Percentiles rank a stretch among this genome's conserved stretches.
Evolutionary conservation across 2,329 filamentous ascomycete genomes (phyloP).

Genomic region (Alternaria sp.): DNA sequence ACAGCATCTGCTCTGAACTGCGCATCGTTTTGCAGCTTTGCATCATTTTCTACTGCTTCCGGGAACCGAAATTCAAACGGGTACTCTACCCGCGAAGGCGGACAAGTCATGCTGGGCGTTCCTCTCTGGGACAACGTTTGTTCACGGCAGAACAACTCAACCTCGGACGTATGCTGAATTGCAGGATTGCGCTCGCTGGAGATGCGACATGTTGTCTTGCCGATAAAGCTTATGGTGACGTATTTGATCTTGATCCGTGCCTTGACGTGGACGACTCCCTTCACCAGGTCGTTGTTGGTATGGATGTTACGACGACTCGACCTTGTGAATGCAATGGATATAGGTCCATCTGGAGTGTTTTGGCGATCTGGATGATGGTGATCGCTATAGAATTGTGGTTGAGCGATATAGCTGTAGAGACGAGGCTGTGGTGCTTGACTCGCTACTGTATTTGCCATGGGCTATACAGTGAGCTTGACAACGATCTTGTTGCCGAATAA

Average conservation of each 20-base stretch:
- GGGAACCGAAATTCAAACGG: slow-evolving; percentile 39
- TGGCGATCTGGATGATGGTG: slow-evolving; percentile 28
- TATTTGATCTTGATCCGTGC: slow-evolving; percentile 22
- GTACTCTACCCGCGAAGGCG: slow-evolving; percentile 28
- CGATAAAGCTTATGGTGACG: slow-evolving; percentile 30
- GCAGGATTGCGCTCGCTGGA: slow-evolving; percentile 26
- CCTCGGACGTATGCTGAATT: slow-evolving; percentile 24
- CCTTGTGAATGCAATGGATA: slow-evolving; percentile 29
- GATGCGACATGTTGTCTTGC: slow-evolving; percentile 29
- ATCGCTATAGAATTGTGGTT: slow-evolving; percentile 31
- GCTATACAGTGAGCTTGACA: background rate
- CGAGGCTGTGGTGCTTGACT: slow-evolving; percentile 17
- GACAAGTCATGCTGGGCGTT: slow-evolving; percentile 27
- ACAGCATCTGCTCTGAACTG: slow-evolving; percentile 13
- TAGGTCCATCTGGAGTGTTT: slow-evolving; percentile 28
- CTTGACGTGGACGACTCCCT: slow-evolving; percentile 32
- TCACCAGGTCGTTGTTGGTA: slow-evolving; percentile 33
- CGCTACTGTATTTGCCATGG: slow-evolving; percentile 17
- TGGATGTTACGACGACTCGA: slow-evolving; percentile 30
- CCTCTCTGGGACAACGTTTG: slow-evolving; percentile 14
- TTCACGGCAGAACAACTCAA: slow-evolving; percentile 26
- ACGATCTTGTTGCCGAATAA: background rate
- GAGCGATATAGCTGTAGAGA: slow-evolving; percentile 29
- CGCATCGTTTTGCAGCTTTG: slow-evolving; percentile 19
- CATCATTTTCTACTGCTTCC: slow-evolving; percentile 23